Conservation (phyloP, 108 stramenopile genomes). For the Skeletonema costatum region DNA sequence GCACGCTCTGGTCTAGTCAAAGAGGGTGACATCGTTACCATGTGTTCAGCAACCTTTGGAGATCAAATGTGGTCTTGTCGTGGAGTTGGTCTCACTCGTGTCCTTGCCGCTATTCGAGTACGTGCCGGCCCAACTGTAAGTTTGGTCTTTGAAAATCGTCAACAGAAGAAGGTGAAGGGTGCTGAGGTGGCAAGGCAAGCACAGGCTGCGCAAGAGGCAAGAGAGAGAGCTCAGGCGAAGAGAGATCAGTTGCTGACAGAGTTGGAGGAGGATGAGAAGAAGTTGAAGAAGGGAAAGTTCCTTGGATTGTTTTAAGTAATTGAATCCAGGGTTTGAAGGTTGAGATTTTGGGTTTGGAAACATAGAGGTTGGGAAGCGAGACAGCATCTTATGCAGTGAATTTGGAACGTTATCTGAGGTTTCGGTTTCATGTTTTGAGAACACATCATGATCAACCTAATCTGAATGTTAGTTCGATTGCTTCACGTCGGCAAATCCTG, state of each 20-base stretch:
- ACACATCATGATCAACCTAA: neutral
- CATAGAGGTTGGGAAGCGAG: neutral
- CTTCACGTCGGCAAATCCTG: neutral
- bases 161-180: slow-evolving; percentile 63
- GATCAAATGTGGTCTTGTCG: slow-evolving; percentile 94
- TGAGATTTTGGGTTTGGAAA: neutral
- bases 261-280: slow-evolving; percentile 80
- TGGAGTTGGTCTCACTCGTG: slow-evolving; percentile 88
- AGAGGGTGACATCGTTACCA: slow-evolving; percentile 91
- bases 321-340: neutral
- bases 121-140: slow-evolving; percentile 81
- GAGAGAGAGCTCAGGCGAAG: slow-evolving; percentile 74
- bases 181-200: slow-evolving; percentile 63
- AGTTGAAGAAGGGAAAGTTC: slow-evolving; percentile 87
- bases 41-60: slow-evolving; percentile 96
- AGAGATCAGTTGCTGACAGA: slow-evolving; percentile 77
- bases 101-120: slow-evolving; percentile 91
- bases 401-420: neutral
- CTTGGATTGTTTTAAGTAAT: slow-evolving; percentile 74
- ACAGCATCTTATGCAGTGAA: neutral
- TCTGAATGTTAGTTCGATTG: neutral
- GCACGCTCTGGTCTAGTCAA: slow-evolving; percentile 87
- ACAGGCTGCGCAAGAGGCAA: slow-evolving; percentile 73
- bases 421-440: neutral
- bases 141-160: slow-evolving; percentile 75